phyloP scores from a whole-genome alignment of 495 filamentous ascomycete species.

The Penicillium pulvis region DNA sequence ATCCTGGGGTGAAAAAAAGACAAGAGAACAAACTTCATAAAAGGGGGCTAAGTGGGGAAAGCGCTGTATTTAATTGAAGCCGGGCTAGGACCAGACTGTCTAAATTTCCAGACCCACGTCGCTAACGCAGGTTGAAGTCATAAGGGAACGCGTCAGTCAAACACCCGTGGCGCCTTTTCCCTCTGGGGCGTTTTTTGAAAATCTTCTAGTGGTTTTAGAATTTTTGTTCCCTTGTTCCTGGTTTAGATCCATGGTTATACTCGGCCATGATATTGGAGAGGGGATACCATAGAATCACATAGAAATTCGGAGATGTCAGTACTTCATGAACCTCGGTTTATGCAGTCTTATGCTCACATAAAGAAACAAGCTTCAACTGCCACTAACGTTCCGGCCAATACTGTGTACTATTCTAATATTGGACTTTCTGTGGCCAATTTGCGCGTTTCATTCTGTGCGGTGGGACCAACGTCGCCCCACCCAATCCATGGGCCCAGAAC shows the following conservation, averaged over 20 bases:
- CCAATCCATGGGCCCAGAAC: not conserved
- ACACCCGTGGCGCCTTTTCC: not conserved
- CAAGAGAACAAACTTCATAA: constrained; percentile 1
- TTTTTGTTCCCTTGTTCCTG: not conserved
- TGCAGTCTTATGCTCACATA: not conserved
- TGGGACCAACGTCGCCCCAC: not conserved
- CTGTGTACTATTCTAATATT: not conserved
- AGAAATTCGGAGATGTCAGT: not conserved
- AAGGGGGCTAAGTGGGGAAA: not conserved
- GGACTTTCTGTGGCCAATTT: not conserved
- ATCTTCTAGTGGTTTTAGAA: too few relatives aligned
- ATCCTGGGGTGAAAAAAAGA: constrained; percentile 6
- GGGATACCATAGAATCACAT: not conserved
- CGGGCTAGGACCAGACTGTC: not conserved
- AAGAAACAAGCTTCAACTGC: not conserved
- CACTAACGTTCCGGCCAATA: not conserved
- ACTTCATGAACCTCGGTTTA: not conserved
- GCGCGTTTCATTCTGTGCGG: not conserved
- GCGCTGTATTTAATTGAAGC: not conserved
- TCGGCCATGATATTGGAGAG: not conserved
- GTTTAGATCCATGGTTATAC: not conserved
- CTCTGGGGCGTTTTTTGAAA: not conserved
- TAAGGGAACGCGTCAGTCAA: constrained; percentile 18
- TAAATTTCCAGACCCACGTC: constrained; percentile 25
- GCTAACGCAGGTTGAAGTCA: constrained; percentile 30